Evolutionary conservation across 345 rosid species (phyloP), one percentile per base, ranked within the genome.

Genomic region (Eucalyptus curtisii): DNA sequence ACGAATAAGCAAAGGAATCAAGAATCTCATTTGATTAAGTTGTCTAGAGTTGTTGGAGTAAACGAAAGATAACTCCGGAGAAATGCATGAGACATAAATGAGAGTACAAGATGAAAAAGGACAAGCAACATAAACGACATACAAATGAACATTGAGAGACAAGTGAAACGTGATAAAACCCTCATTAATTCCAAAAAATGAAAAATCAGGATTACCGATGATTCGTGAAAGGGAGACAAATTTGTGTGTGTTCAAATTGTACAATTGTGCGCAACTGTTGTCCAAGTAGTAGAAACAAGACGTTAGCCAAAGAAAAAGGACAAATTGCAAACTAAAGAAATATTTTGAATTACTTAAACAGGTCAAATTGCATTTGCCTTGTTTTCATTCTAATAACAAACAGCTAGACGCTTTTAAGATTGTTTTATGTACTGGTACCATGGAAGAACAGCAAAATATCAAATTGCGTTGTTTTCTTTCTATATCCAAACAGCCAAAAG

Each of bases 141-240:
- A 5, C 64, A 57, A 27, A 50, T 25, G 64, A 57, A 57, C n/a
- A 57, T 57, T 24, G n/a, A 27, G 30, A 25, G 64, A 57, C n/a
- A 25, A 57, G 1, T 95, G 89, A 57, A 57, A 11, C 0, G 15
- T 25, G 90, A 96, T 93, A 90, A 97, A 95, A 47, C 4, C 17
- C 68, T 30, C 15, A 27, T n/a, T 12, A 61, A 61, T 30, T 61
- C 68, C 68, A 27, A 61, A 61, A 61, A 61, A 30, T 10, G 30
- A 25, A 13, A 61, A 61, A 1, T 25, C 0, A 61, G 33, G 8
- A 3, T 61, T 30, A 61, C 16, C 68, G 3, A 30, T 61, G 68
- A 61, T 61, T 61, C 3, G 17, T 61, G 68, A 61, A 61, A 61
- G 68, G 3, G 8, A 13, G 33, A 27, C 33, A 6, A 61, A 30